A percentile compares a stretch with the other conserved stretches of the same genome.
Evolutionary conservation across 164 flowering plant genomes (phyloP).

Genomic region (Nymphaea colorata): DNA sequence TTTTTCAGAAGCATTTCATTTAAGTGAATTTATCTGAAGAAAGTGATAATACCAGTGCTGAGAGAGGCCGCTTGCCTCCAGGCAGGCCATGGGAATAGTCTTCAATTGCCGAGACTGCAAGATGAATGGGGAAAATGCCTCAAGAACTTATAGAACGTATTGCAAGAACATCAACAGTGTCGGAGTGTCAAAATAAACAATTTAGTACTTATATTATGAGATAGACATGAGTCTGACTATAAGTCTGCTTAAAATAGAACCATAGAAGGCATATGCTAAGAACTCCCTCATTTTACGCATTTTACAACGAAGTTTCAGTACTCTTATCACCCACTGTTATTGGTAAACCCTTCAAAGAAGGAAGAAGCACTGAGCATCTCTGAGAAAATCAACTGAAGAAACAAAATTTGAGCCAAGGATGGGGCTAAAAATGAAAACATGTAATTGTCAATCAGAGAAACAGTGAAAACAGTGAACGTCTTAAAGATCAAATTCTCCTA

Average conservation of each 20-base stretch:
- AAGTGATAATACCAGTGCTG: conserved; percentile 11
- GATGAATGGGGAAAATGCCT: neutral
- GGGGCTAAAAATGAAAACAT: too few relatives aligned
- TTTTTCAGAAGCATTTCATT: neutral
- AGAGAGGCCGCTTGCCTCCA: conserved; percentile 19
- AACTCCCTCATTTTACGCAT: neutral
- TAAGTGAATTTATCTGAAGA: neutral
- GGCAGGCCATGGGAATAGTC: conserved; percentile 8
- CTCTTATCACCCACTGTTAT: too few relatives aligned
- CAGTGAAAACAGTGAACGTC: neutral
- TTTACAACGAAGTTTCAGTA: neutral
- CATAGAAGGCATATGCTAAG: neutral
- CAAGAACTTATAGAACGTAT: neutral
- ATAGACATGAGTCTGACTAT: neutral
- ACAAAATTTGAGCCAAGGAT: too few relatives aligned
- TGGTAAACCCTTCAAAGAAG: too few relatives aligned
- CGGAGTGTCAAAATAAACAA: neutral
- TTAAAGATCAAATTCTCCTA: neutral
- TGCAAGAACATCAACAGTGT: neutral
- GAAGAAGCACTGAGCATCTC: too few relatives aligned
- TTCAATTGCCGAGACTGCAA: neutral
- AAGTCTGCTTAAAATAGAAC: neutral
- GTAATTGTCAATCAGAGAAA: neutral
- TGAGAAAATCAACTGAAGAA: too few relatives aligned
- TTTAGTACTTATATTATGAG: neutral